phyloP scores from a whole-genome alignment of 139 green algal genomes.

The Picochlorum sp. region DNA sequence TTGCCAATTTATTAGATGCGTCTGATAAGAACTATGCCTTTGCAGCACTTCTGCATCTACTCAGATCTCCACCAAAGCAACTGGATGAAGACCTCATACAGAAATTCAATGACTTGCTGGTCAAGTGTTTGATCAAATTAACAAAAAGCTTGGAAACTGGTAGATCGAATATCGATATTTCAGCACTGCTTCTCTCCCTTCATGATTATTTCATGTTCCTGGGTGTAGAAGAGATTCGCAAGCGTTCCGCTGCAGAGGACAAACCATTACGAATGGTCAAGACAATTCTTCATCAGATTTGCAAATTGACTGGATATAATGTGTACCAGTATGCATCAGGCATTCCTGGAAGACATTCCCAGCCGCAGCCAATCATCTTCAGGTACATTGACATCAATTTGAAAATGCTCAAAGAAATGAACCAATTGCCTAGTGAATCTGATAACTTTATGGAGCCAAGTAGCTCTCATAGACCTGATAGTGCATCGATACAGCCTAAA shows the following conservation, averaged over 20 bases:
- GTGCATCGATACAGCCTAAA: not conserved
- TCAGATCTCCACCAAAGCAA: conserved; percentile 39
- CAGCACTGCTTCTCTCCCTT: conserved; percentile 64
- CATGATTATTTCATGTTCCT: conserved; percentile 85
- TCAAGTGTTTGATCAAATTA: conserved; percentile 97
- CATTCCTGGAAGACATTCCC: conserved; percentile 36
- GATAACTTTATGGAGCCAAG: not conserved
- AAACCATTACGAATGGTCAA: conserved; percentile 96
- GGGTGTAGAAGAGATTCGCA: conserved; percentile 78
- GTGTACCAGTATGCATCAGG: conserved; percentile 38
- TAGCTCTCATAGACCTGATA: conserved; percentile 3
- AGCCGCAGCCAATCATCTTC: conserved; percentile 71
- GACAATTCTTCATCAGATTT: conserved; percentile 91
- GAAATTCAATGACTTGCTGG: conserved; percentile 80
- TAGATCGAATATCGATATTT: conserved; percentile 61
- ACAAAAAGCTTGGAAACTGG: conserved; percentile 62
- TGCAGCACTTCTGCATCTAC: conserved; percentile 61
- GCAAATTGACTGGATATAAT: conserved; percentile 51
- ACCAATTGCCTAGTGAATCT: not conserved
- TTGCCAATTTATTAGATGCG: conserved; percentile 87
- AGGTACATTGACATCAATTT: conserved; percentile 93
- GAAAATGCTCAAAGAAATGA: conserved; percentile 35
- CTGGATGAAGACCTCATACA: conserved; percentile 4
- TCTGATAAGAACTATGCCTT: conserved; percentile 65
- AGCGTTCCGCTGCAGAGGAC: conserved; percentile 68